Base-by-base conservation (phyloP, 768 basidiomycete genomes). In the Pulveroboletus sp. region DNA sequence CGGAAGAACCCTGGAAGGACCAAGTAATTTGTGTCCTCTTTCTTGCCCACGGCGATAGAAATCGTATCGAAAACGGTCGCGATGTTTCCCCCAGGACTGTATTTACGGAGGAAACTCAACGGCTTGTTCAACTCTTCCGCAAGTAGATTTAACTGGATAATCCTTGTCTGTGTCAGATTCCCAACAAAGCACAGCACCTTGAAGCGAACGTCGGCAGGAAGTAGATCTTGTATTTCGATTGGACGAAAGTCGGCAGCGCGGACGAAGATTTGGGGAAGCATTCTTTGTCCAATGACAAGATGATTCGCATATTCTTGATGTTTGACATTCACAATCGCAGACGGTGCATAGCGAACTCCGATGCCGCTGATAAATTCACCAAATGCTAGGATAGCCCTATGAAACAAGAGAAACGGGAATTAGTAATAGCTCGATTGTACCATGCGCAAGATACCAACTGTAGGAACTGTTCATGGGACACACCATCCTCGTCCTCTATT, bases 321-420 rank as follows among this genome's bases (percentile, higher is more conserved):
- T 19, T 53, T 57, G 12, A 56, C 38, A 38, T 70, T 59, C 34
- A 72, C 68, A 20, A 76, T 69, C 1, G 57, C 45, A 27, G 69
- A 74, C 2, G 69, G 64, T 0, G 53, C 41, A 56, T 78, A 78
- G 17, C 72, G 68, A 17, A 75, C 69, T 13, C 73, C 71, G 20
- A 69, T 66, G 7, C 67, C 67, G 32, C 66, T 71, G 3, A 66
- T 68, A 44, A 75, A 71, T 40, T 58, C 64, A 29, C 72, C 72
- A 41, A 66, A 71, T 2, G 66, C 64, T 46, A 67, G 65, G 55
- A 70, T 72, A 2, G 62, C 68, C 10, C 73, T 74, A 48, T 40
- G n/a, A 45, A 29, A 40, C 40, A n/a, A 14, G 27, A 53, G 52
- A 42, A 5, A 40, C 35, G 9, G 16, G 12, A n/a, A n/a, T n/a